A percentile compares a stretch with the other conserved stretches of the same genome.
phyloP scores from a whole-genome alignment of 208 protist genomes.

The Leishmania martiniquensis region DNA sequence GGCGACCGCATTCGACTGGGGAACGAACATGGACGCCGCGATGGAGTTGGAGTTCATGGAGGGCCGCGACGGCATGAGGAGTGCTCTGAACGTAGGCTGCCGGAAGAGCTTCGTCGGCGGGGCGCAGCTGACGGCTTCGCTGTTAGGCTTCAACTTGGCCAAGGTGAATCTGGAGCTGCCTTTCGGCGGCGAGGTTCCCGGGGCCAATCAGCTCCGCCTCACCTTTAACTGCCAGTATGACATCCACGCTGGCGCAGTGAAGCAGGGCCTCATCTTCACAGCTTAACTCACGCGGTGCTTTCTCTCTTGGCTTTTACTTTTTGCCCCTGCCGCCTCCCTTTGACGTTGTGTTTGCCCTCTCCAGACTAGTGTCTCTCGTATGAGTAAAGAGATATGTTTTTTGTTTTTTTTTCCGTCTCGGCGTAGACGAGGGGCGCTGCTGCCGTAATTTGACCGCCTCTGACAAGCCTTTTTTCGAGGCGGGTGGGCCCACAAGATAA shows the following conservation, averaged over 20 bases:
- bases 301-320: not conserved
- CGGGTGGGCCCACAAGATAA: not conserved
- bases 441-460: not conserved
- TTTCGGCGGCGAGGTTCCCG: slow-evolving; percentile 74
- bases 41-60: slow-evolving; percentile 85
- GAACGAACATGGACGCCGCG: slow-evolving; percentile 58
- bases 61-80: slow-evolving; percentile 60
- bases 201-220: slow-evolving; percentile 75
- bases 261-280: slow-evolving; percentile 83
- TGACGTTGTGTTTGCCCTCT: too few species aligned
- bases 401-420: not conserved
- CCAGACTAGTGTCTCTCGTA: too few species aligned
- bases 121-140: slow-evolving; percentile 51
- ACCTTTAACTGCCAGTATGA: slow-evolving; percentile 82
- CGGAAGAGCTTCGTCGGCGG: slow-evolving; percentile 75
- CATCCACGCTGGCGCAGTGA: slow-evolving; percentile 67
- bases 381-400: too few species aligned
- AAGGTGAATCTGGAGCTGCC: slow-evolving; percentile 78
- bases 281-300: slow-evolving; percentile 31
- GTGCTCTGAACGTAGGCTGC: slow-evolving; percentile 71
- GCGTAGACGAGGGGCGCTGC: not conserved
- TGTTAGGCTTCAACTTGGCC: slow-evolving; percentile 62
- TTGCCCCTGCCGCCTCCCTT: too few species aligned
- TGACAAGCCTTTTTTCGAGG: not conserved
- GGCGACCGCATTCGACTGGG: slow-evolving; percentile 68